A percentile compares a stretch with the other conserved stretches of the same genome.
These are phyloP conservation scores for Sisymbrium altissimum DNA, from an alignment of 345 rosid species.

Conservation along the genomic window DNA sequence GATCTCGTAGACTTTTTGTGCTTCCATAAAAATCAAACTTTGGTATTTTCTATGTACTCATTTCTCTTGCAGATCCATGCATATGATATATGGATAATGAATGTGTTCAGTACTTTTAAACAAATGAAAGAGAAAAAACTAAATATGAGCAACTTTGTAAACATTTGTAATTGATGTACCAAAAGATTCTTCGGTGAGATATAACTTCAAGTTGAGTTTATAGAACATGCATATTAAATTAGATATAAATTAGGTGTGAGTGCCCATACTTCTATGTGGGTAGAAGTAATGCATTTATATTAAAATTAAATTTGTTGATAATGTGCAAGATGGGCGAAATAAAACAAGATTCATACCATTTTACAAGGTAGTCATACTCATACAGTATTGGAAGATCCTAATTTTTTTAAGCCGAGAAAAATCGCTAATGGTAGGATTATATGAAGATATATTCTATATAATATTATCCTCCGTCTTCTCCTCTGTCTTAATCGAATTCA, in stretches of 20 bases:
- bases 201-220: constrained; percentile 3
- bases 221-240: constrained; percentile 24
- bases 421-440: not conserved
- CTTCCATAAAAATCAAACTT: too few relatives aligned
- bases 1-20: too few relatives aligned
- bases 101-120: too few relatives aligned
- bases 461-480: not conserved
- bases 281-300: constrained; percentile 6
- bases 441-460: not conserved
- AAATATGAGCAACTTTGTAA: not conserved
- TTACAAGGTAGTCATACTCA: not conserved
- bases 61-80: too few relatives aligned
- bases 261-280: constrained; percentile 28
- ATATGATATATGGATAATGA: too few relatives aligned
- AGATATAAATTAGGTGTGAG: constrained; percentile 8
- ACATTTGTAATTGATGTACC: not conserved
- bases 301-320: not conserved
- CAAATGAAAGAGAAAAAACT: too few relatives aligned
- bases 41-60: too few relatives aligned
- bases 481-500: not conserved
- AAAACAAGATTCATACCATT: not conserved
- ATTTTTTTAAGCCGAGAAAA: not conserved
- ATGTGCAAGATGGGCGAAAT: constrained; percentile 11
- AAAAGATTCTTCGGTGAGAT: not conserved
- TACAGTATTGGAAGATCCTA: not conserved